A percentile compares a stretch with the other conserved stretches of the same genome.
Conservation (phyloP, 345 rosid genomes). For the Zanthoxylum bungeanum region DNA sequence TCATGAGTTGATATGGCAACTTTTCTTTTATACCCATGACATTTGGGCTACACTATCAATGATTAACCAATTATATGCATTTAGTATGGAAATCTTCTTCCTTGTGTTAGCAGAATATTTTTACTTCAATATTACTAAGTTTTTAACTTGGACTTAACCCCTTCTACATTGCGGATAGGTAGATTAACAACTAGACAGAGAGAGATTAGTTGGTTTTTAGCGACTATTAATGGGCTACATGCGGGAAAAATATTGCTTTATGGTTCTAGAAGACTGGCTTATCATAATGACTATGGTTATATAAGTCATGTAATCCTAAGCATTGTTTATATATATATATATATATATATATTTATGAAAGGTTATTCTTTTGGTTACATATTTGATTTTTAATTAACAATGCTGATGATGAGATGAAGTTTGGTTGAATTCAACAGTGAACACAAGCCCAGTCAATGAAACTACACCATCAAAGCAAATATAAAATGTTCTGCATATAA, state of each 20-base stretch:
- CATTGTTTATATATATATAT: background rate
- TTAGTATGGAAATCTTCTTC: background rate
- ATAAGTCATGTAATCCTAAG: background rate
- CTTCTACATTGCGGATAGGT: background rate
- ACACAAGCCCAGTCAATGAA: slow-evolving; percentile 3
- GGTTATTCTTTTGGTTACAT: background rate
- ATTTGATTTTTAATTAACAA: too few relatives aligned
- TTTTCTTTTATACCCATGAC: background rate
- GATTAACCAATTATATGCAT: background rate
- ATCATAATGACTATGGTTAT: background rate
- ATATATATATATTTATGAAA: too few relatives aligned
- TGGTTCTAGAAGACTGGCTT: background rate
- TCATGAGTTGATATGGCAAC: background rate
- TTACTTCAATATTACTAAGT: background rate
- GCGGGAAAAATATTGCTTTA: background rate
- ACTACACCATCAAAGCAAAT: background rate
- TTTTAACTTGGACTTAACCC: background rate
- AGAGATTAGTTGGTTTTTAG: background rate
- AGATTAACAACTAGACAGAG: background rate
- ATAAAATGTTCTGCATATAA: background rate
- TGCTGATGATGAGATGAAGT: background rate
- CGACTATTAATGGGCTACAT: background rate
- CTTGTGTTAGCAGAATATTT: background rate
- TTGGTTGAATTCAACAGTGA: slow-evolving; percentile 10
- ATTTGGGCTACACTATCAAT: background rate